Percentiles rank a stretch among this genome's conserved stretches.
These are phyloP conservation scores for Diversispora eburnea DNA, from an alignment of 192 early-diverging fungal genomes.

Conservation along the genomic window DNA sequence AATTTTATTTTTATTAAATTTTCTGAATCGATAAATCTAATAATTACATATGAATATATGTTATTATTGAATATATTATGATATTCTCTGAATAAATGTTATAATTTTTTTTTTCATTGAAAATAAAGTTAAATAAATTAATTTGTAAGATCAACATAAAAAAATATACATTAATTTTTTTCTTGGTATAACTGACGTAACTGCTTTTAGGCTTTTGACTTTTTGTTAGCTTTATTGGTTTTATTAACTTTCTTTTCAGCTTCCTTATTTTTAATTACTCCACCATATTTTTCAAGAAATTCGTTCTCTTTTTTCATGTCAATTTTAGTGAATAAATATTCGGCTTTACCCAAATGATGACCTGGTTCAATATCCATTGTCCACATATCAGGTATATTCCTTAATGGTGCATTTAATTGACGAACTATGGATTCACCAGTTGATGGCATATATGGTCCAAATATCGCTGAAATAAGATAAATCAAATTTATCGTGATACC, in stretches of 20 bases:
- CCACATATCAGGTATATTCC: constrained; percentile 75
- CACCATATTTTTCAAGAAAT: constrained; percentile 78
- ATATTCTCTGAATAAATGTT: too few relatives aligned
- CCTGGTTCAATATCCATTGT: constrained; percentile 72
- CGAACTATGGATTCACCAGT: constrained; percentile 73
- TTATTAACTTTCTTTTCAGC: not conserved
- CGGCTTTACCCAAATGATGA: constrained; percentile 80
- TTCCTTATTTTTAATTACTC: constrained; percentile 30
- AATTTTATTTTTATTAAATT: not conserved
- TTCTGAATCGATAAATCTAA: too few relatives aligned
- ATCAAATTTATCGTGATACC: constrained; percentile 78
- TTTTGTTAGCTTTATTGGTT: not conserved
- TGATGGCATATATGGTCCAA: constrained; percentile 91
- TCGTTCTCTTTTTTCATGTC: constrained; percentile 80
- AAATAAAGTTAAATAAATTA: too few relatives aligned
- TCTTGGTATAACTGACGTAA: too few relatives aligned
- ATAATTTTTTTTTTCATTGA: too few relatives aligned
- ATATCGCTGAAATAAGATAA: constrained; percentile 82
- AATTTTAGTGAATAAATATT: constrained; percentile 89
- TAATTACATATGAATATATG: too few relatives aligned
- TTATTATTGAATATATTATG: too few relatives aligned
- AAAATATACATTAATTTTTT: too few relatives aligned
- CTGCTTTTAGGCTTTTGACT: not conserved
- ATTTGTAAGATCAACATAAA: too few relatives aligned
- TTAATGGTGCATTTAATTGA: constrained; percentile 81